Evolutionary conservation across 179 eudicot species (phyloP).

Genomic region (Spinacia oleracea): DNA sequence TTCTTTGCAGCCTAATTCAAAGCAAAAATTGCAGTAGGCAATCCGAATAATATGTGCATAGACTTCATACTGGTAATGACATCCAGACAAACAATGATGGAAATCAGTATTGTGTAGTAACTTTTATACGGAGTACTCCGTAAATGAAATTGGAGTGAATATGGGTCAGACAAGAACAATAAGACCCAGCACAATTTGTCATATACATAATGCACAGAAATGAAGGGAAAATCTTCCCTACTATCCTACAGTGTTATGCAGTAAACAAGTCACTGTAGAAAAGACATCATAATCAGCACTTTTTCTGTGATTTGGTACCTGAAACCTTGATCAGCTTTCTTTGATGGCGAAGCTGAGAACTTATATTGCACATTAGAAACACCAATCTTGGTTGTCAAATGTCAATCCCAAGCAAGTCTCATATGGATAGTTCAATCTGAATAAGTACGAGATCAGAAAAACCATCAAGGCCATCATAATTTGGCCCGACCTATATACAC

Average conservation of each 20-base stretch:
- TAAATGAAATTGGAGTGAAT: background rate
- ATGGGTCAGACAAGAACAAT: background rate
- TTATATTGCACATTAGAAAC: background rate
- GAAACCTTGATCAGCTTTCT: background rate
- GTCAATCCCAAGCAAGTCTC: background rate
- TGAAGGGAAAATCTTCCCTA: background rate
- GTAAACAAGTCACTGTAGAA: background rate
- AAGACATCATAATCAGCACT: background rate
- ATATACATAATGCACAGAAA: constrained; percentile 1
- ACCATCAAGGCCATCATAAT: background rate
- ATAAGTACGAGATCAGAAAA: background rate
- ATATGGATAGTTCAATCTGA: background rate
- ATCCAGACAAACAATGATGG: background rate
- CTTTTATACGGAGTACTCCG: too few relatives aligned
- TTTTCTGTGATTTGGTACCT: background rate
- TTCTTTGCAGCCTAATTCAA: background rate
- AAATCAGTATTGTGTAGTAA: background rate
- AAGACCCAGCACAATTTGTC: background rate
- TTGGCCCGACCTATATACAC: background rate
- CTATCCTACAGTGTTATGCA: background rate
- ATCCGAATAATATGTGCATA: background rate
- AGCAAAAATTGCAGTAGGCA: background rate
- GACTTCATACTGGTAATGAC: background rate
- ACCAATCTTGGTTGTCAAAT: background rate
- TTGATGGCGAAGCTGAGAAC: background rate